Conservation (phyloP, 2,329 filamentous ascomycete species). For the Colletotrichum chrysophilum region DNA sequence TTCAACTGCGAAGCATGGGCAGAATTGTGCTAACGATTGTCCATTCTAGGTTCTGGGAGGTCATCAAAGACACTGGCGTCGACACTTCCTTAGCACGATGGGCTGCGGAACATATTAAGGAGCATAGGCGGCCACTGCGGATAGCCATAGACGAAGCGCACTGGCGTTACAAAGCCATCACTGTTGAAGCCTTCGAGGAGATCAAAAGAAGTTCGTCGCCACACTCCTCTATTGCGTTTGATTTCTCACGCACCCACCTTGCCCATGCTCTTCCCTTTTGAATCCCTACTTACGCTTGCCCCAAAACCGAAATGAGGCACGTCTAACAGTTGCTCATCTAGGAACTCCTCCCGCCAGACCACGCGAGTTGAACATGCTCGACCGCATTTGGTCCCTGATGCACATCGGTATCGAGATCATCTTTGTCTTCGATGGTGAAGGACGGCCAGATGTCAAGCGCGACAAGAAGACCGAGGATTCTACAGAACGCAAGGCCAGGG, state of each 20-base stretch:
- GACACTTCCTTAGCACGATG: neutral
- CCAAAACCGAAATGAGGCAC: neutral
- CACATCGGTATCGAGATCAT: constrained; percentile 54
- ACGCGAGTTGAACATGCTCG: neutral
- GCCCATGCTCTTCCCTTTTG: neutral
- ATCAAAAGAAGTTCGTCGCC: neutral
- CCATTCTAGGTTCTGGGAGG: neutral
- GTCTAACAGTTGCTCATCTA: neutral
- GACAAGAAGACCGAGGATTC: neutral
- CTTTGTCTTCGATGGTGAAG: constrained; percentile 59
- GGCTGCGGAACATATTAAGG: neutral
- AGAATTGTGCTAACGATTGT: neutral
- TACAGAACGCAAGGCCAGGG: neutral
- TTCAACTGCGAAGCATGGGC: neutral
- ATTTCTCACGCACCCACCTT: neutral
- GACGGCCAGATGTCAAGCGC: constrained; percentile 31
- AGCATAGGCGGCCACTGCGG: neutral
- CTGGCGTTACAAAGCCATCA: neutral
- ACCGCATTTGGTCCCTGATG: constrained; percentile 38
- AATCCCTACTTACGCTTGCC: neutral
- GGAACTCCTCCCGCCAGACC: neutral
- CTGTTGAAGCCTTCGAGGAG: neutral
- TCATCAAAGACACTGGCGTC: neutral
- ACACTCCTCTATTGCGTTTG: neutral
- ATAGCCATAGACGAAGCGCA: neutral